phyloP scores from a whole-genome alignment of 371 early-diverging fungal genomes.

The Mucor sp. region DNA sequence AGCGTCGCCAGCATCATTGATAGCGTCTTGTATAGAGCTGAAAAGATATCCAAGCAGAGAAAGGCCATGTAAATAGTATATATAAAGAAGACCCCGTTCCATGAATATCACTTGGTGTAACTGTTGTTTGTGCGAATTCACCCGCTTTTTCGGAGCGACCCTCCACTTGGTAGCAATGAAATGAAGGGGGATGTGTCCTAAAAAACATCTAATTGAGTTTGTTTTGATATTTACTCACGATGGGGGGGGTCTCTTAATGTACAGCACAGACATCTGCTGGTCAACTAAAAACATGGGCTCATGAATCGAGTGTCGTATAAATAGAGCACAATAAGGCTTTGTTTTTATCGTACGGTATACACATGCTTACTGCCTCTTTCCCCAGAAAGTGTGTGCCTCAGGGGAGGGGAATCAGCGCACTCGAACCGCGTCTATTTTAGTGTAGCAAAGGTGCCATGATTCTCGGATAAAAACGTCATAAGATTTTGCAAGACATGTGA shows the following conservation, averaged over 20 bases:
- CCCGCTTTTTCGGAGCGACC: conserved; percentile 15
- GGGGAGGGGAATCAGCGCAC: not conserved
- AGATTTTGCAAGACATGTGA: conserved; percentile 13
- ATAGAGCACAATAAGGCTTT: not conserved
- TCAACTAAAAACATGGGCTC: not conserved
- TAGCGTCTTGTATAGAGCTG: conserved; percentile 80
- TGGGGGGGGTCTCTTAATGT: not conserved
- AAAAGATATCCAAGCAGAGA: conserved; percentile 60
- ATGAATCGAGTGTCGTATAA: not conserved
- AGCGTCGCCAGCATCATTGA: conserved; percentile 95
- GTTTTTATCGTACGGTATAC: not conserved
- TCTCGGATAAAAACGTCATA: conserved; percentile 16
- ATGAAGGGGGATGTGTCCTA: not conserved
- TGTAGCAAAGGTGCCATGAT: not conserved
- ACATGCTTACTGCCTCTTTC: not conserved
- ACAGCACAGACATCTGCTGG: not conserved
- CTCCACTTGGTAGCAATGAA: not conserved
- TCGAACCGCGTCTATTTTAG: not conserved
- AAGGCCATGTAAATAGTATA: conserved; percentile 19
- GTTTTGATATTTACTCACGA: not conserved
- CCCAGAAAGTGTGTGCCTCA: not conserved
- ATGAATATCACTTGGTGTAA: conserved; percentile 2
- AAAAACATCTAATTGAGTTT: conserved; percentile 1
- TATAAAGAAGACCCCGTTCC: not conserved
- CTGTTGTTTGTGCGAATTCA: conserved; percentile 7